Base-by-base conservation (phyloP, 805 yeast genomes). In the Saccharomycopsis javanensis region DNA sequence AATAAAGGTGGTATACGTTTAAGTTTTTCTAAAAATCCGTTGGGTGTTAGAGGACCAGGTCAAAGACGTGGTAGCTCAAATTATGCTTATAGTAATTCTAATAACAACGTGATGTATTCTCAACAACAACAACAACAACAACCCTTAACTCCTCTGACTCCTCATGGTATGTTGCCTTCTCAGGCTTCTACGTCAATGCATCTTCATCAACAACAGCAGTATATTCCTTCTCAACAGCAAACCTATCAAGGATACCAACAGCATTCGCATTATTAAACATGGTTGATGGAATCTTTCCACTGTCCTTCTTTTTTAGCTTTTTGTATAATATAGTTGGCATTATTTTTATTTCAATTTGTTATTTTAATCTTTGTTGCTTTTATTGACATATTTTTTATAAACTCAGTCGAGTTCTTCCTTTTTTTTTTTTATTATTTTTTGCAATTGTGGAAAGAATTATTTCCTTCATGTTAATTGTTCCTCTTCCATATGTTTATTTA, bases 1-100 rank as follows among this genome's bases (percentile, higher is more conserved):
- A 83, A 83, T 38, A 94, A 94, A 69, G 98, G 98, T 38, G 99
- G 99, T 28, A 92, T 94, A 56, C 79, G 99, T 59, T 77, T 94
- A 59, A 87, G 96, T 55, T 94, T 91, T 68, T 88, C 97, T 50
- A 94, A 94, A 72, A 94, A 94, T 69, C 99, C 99, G 20, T 78
- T 94, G 64, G 99, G 99, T 45, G 99, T 94, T 3, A 81, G 99
- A 64, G 96, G 97, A 3, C 79, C 76, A 50, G 75, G 75, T 28
- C 76, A 71, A 62, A 70, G 76, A 67, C 70, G 77, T 65, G 70
- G 72, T 42, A 72, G 72, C 38, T 55, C 60, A 2, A 59, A 61
- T 20, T 59, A 59, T 45, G 50, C 45, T 16, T 48, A 50, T 27
- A 53, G 50, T 25, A 20, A 20, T 20, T 42, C 53, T 34, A 31